These are phyloP conservation scores for Epichloe hybrida DNA, from an alignment of 2,329 filamentous ascomycete genomes.

Conservation along the genomic window DNA sequence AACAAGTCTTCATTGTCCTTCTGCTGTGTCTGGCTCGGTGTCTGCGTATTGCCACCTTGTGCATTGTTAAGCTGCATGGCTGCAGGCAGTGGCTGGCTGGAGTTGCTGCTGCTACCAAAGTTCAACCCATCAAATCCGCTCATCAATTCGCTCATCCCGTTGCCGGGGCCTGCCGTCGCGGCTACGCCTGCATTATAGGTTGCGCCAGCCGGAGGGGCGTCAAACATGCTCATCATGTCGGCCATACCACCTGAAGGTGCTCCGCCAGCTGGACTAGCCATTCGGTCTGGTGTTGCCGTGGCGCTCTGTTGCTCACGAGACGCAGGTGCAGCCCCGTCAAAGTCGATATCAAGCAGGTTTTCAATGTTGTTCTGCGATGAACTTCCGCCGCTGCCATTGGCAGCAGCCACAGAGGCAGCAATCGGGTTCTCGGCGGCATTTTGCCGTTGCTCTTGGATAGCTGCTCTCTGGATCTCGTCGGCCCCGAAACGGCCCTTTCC, in stretches of 20 bases:
- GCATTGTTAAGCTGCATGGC: conserved; percentile 39
- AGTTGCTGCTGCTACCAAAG: conserved; percentile 41
- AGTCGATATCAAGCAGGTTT: conserved; percentile 91
- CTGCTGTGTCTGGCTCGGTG: conserved; percentile 30
- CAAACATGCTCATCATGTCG: conserved; percentile 58
- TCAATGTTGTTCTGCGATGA: conserved; percentile 66
- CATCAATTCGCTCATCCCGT: conserved; percentile 75
- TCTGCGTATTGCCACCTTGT: conserved; percentile 11
- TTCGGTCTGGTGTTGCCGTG: conserved; percentile 53
- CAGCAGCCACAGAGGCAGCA: conserved; percentile 65
- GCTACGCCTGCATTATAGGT: conserved; percentile 21
- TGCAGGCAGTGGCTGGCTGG: conserved; percentile 50
- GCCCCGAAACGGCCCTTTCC: conserved; percentile 89
- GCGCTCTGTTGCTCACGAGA: conserved; percentile 49
- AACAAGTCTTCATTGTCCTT: conserved; percentile 49
- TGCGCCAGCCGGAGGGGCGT: conserved; percentile 42
- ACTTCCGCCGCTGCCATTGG: conserved; percentile 42
- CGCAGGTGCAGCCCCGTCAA: conserved; percentile 86
- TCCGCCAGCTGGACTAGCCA: conserved; percentile 45
- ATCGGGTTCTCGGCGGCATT: conserved; percentile 90
- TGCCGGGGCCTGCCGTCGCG: conserved; percentile 24
- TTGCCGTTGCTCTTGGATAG: conserved; percentile 90
- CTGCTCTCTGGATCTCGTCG: conserved; percentile 85
- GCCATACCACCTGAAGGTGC: conserved; percentile 36
- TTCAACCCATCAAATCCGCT: conserved; percentile 77